Percentiles rank a stretch among this genome's conserved stretches.
Evolutionary conservation across 306 rosid species (phyloP).

Genomic region (Cotoneaster glaucophyllus): DNA sequence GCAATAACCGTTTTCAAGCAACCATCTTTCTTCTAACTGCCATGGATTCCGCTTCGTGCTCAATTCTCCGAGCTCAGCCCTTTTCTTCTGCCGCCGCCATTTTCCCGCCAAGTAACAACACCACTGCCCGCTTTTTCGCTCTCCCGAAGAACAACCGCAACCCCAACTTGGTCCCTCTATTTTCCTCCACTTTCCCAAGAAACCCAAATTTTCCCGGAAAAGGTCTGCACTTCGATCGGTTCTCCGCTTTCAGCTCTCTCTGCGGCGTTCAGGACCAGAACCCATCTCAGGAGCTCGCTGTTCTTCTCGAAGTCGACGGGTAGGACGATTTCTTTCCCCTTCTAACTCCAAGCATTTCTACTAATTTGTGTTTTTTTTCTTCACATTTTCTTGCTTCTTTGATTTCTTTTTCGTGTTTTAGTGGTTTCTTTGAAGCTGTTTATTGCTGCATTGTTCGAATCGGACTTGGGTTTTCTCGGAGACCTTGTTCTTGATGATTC

Average conservation of each 20-base stretch:
- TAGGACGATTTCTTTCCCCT: slow-evolving; percentile 15
- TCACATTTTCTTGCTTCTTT: neutral
- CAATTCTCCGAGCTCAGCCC: slow-evolving; percentile 15
- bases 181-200: slow-evolving; percentile 17
- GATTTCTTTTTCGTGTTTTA: neutral
- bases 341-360: neutral
- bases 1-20: neutral
- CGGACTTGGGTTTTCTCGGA: neutral
- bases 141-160: slow-evolving; percentile 4
- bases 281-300: slow-evolving; percentile 47
- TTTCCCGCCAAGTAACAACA: neutral
- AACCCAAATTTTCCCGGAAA: slow-evolving; percentile 27
- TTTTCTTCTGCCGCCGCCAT: slow-evolving; percentile 7
- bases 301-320: slow-evolving; percentile 95
- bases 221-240: slow-evolving; percentile 24
- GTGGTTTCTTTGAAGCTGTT: neutral
- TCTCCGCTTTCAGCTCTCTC: slow-evolving; percentile 33
- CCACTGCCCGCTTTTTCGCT: neutral
- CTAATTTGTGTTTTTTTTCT: neutral
- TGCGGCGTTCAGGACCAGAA: slow-evolving; percentile 18
- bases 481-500: neutral
- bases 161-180: slow-evolving; percentile 18
- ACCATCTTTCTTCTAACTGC: neutral
- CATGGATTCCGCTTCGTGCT: slow-evolving; percentile 38
- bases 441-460: neutral